Conservation (phyloP, 129 eudicot genomes). For the Saposhnikovia divaricata region DNA sequence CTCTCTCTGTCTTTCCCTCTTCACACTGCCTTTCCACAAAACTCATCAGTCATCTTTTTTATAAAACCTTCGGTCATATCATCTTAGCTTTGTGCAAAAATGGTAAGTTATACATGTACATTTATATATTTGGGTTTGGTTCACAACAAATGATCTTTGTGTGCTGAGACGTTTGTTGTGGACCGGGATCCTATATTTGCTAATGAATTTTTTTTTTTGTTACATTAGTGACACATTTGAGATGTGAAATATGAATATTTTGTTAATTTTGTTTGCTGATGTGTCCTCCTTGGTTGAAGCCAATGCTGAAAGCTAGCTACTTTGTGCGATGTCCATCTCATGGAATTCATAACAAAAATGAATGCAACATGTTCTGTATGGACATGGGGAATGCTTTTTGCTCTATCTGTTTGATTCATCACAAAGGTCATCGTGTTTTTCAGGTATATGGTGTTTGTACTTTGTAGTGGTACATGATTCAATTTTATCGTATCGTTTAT, state of each 20-base stretch:
- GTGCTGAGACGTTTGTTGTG: too few species aligned
- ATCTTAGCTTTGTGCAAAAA: not conserved
- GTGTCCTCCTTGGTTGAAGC: not conserved
- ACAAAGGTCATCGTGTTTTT: not conserved
- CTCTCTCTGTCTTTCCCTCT: too few species aligned
- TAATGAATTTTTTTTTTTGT: too few species aligned
- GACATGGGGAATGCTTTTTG: constrained; percentile 42
- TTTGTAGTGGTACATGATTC: not conserved
- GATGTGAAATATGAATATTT: too few species aligned
- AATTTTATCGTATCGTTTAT: not conserved
- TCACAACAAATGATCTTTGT: too few species aligned
- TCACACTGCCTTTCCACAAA: not conserved
- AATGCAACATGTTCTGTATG: constrained; percentile 45
- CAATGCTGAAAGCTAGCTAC: constrained; percentile 33
- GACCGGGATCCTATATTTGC: too few species aligned
- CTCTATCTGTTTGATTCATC: constrained; percentile 33
- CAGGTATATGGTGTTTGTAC: not conserved
- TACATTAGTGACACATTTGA: not conserved
- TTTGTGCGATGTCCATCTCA: constrained; percentile 35
- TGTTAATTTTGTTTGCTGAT: not conserved
- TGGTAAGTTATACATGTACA: not conserved
- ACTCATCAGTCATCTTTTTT: too few species aligned
- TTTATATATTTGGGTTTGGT: too few species aligned
- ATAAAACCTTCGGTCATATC: too few species aligned
- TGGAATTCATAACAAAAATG: constrained; percentile 38